These are phyloP conservation scores for Pseudozyma sp. DNA, from an alignment of 1,284 basidiomycete genomes.

Conservation along the genomic window DNA sequence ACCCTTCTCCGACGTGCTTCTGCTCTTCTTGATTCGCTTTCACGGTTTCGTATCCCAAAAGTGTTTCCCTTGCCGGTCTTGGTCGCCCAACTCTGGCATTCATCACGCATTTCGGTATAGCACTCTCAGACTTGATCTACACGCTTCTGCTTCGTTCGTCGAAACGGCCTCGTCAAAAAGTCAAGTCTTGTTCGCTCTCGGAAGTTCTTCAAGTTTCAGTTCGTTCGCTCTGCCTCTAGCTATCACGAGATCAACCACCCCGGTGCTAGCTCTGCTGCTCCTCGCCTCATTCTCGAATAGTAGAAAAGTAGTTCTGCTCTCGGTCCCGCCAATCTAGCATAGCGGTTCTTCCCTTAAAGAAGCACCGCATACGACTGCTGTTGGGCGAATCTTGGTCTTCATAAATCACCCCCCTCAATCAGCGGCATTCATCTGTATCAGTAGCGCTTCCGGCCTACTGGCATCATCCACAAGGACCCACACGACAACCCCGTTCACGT, in stretches of 20 bases:
- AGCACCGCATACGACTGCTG: conserved; percentile 12
- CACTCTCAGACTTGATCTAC: too few relatives aligned
- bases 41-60: not conserved
- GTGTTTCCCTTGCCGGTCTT: not conserved
- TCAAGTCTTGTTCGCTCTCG: not conserved
- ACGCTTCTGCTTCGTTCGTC: too few relatives aligned
- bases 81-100: not conserved
- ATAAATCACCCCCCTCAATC: conserved; percentile 41
- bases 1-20: conserved; percentile 1
- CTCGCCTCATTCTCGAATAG: not conserved
- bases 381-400: conserved; percentile 12
- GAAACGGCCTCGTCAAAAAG: too few relatives aligned
- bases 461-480: not conserved
- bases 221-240: not conserved
- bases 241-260: not conserved
- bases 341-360: conserved; percentile 3
- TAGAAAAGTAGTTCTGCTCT: not conserved
- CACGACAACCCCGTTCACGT: too few relatives aligned
- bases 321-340: not conserved
- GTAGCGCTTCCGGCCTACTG: conserved; percentile 7
- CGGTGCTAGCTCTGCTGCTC: not conserved
- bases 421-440: conserved; percentile 38
- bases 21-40: not conserved
- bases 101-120: too few relatives aligned
- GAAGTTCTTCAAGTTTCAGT: not conserved